A percentile compares a stretch with the other conserved stretches of the same genome.
Evolutionary conservation across 2,329 filamentous ascomycete genomes (phyloP).

Genomic region (Camillea tinctor): DNA sequence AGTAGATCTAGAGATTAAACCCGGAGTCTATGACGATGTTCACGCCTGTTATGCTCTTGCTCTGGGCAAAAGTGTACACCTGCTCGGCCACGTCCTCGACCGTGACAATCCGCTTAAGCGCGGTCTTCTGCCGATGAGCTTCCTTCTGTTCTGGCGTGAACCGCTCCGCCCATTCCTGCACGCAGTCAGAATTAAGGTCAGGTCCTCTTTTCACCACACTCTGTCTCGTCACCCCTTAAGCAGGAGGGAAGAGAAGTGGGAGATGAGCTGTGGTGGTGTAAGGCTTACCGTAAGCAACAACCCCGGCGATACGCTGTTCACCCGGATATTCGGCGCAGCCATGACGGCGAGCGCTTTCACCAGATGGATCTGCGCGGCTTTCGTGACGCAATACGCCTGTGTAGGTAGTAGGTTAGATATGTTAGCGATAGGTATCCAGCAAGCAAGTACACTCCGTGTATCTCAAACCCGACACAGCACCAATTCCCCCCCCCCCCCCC

Average conservation of each 20-base stretch:
- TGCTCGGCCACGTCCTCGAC: constrained; percentile 57
- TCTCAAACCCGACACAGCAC: too few relatives aligned
- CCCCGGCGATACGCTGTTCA: constrained; percentile 58
- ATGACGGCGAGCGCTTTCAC: constrained; percentile 53
- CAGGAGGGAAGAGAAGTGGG: not conserved
- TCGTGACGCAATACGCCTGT: constrained; percentile 73
- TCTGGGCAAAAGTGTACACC: constrained; percentile 49
- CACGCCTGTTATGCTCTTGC: constrained; percentile 49
- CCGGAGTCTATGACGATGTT: constrained; percentile 52
- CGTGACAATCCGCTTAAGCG: constrained; percentile 57
- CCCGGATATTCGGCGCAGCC: constrained; percentile 54
- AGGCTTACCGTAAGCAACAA: constrained; percentile 46
- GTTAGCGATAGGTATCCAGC: too few relatives aligned
- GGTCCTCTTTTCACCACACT: not conserved
- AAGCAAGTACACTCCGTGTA: too few relatives aligned
- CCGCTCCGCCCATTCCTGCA: constrained; percentile 59
- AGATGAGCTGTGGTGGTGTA: not conserved
- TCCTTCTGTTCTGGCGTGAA: constrained; percentile 59
- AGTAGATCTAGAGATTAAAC: constrained; percentile 19
- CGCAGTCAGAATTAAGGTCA: constrained; percentile 2
- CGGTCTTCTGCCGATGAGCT: constrained; percentile 51
- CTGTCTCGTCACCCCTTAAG: not conserved
- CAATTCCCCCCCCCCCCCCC: too few relatives aligned
- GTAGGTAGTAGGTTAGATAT: not conserved
- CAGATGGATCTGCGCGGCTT: constrained; percentile 67